Evolutionary conservation across 208 protist genomes (phyloP).

Genomic region (Sergeia podlipaevii): DNA sequence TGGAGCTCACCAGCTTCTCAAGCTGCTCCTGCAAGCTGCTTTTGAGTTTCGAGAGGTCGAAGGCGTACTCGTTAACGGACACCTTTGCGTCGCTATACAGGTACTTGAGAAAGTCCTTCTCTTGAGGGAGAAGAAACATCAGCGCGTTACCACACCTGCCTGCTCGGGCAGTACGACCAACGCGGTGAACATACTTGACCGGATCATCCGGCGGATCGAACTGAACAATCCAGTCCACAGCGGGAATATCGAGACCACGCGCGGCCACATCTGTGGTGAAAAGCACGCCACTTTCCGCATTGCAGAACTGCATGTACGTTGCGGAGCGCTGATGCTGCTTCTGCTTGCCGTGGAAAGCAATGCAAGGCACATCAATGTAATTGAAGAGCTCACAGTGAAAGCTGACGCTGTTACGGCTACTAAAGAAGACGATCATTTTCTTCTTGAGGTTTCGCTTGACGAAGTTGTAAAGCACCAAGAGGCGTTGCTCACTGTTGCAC

Average conservation of each 20-base stretch:
- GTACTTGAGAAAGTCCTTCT: conserved; percentile 98
- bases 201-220: conserved; percentile 99
- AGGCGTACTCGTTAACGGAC: conserved; percentile 97
- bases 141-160: conserved; percentile 91
- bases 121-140: conserved; percentile 98
- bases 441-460: conserved; percentile 98
- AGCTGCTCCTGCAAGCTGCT: conserved; percentile 90
- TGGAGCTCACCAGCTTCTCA: conserved; percentile 96
- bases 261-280: conserved; percentile 99
- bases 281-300: conserved; percentile 97
- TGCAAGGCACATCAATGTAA: conserved; percentile 99
- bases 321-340: conserved; percentile 99
- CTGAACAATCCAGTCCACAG: conserved; percentile 99
- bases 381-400: conserved; percentile 99
- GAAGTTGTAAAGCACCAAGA: conserved; percentile 99
- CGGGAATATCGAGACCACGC: conserved; percentile 98
- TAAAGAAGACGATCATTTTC: conserved; percentile 99
- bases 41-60: conserved; percentile 96
- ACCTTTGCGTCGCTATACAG: conserved; percentile 96
- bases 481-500: conserved; percentile 92
- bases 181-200: conserved; percentile 99
- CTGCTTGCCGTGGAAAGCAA: conserved; percentile 99
- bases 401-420: conserved; percentile 97
- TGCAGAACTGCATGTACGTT: conserved; percentile 99
- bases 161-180: conserved; percentile 97